Conservation (phyloP, 805 yeast genomes). For the Metschnikowia matae region DNA sequence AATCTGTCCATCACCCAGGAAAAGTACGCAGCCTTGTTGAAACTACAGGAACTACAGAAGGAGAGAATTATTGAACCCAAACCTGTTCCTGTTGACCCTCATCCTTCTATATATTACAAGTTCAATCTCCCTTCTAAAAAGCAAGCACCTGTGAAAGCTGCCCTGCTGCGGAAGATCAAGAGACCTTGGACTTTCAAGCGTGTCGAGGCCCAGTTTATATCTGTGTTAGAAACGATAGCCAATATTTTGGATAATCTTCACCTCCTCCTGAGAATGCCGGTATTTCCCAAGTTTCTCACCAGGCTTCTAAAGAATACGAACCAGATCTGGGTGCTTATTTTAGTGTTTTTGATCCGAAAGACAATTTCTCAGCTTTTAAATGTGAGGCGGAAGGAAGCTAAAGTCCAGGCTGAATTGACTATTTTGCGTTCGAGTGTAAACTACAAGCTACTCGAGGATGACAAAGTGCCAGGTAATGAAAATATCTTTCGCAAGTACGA, state of each 20-base stretch:
- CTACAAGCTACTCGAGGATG: slow-evolving; percentile 20
- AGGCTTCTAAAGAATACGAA: slow-evolving; percentile 38
- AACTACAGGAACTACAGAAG: slow-evolving; percentile 21
- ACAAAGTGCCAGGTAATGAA: slow-evolving; percentile 19
- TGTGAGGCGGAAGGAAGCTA: slow-evolving; percentile 34
- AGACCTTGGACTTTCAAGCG: slow-evolving; percentile 27
- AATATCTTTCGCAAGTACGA: slow-evolving; percentile 32
- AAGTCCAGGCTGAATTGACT: slow-evolving; percentile 34
- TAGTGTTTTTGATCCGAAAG: slow-evolving; percentile 38
- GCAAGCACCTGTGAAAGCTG: neutral
- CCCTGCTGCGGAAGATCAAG: neutral
- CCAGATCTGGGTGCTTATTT: slow-evolving; percentile 39
- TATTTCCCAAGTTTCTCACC: slow-evolving; percentile 35
- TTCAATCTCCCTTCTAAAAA: slow-evolving; percentile 21
- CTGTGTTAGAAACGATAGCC: slow-evolving; percentile 34
- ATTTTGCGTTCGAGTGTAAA: slow-evolving; percentile 25
- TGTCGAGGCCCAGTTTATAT: slow-evolving; percentile 27
- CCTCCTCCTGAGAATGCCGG: slow-evolving; percentile 38
- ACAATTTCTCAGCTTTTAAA: slow-evolving; percentile 40
- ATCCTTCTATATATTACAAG: slow-evolving; percentile 33
- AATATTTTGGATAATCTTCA: slow-evolving; percentile 40
- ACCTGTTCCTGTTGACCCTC: slow-evolving; percentile 25
- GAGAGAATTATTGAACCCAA: neutral
- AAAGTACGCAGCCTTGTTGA: slow-evolving; percentile 29
- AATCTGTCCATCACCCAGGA: slow-evolving; percentile 36